These are phyloP conservation scores for Plectosphaerella cucumerina DNA, from an alignment of 2,329 filamentous ascomycete genomes.

Conservation along the genomic window DNA sequence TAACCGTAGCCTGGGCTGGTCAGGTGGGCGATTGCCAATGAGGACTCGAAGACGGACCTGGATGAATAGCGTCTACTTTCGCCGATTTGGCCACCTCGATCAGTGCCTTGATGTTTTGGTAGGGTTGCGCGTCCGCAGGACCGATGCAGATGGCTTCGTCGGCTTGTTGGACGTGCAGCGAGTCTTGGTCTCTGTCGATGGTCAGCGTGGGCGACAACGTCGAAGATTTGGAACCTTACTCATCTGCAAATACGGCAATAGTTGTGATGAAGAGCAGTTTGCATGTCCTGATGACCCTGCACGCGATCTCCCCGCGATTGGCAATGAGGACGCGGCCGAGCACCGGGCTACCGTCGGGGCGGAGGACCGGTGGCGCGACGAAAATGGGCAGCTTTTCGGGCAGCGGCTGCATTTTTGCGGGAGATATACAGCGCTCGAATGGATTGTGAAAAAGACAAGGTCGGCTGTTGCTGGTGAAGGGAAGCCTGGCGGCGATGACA, in stretches of 20 bases:
- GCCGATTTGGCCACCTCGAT: slow-evolving; percentile 13
- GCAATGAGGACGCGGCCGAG: slow-evolving; percentile 12
- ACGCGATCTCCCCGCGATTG: slow-evolving; percentile 18
- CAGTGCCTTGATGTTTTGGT: slow-evolving; percentile 2
- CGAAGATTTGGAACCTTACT: background rate
- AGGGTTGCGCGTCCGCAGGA: slow-evolving; percentile 20
- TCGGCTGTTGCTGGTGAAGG: too few relatives aligned
- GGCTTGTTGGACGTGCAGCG: slow-evolving; percentile 46
- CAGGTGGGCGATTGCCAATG: background rate
- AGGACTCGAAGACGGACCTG: slow-evolving; percentile 30
- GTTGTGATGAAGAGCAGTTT: background rate
- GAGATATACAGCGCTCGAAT: too few relatives aligned
- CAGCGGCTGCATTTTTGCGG: background rate
- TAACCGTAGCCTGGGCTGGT: slow-evolving; percentile 47
- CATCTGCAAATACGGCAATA: background rate
- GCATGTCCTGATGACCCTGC: slow-evolving; percentile 15
- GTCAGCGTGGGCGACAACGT: background rate
- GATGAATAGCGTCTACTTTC: slow-evolving; percentile 52
- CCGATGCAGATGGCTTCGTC: slow-evolving; percentile 41
- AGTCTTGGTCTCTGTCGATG: slow-evolving; percentile 38
- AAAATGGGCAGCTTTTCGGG: background rate
- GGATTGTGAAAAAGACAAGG: too few relatives aligned
- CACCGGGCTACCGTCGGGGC: background rate
- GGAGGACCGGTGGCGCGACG: background rate
- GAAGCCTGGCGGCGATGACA: too few relatives aligned